Percentiles rank a stretch among this genome's conserved stretches.
Conservation (phyloP, 768 basidiomycete genomes). For the Daedalea quercina region DNA sequence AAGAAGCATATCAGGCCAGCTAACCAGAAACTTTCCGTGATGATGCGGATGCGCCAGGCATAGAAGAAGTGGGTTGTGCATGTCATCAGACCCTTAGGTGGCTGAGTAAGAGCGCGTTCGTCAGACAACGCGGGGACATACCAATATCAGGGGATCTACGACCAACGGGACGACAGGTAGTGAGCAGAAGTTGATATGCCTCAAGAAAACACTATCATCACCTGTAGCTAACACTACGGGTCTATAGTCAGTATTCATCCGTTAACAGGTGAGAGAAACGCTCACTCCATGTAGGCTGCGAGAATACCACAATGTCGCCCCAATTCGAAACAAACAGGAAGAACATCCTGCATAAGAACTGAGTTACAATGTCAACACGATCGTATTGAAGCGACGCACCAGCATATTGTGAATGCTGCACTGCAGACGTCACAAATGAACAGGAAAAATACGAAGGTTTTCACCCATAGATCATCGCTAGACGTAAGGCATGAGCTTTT, state of each 20-base stretch:
- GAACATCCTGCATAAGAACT: background rate
- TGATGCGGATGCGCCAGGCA: background rate
- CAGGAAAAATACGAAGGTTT: background rate
- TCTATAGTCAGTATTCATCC: background rate
- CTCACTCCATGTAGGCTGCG: background rate
- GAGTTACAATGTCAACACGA: background rate
- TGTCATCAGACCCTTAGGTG: background rate
- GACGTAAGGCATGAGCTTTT: background rate
- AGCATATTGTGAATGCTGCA: background rate
- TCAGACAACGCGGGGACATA: background rate
- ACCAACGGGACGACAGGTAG: too few species aligned
- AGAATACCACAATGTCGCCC: background rate
- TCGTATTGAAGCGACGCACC: background rate
- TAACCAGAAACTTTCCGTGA: background rate
- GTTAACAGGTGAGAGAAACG: too few species aligned
- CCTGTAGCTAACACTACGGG: constrained; percentile 1
- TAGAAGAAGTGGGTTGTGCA: constrained; percentile 2
- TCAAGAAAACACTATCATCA: background rate
- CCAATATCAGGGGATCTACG: background rate
- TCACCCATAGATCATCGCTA: background rate
- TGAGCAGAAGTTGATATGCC: too few species aligned
- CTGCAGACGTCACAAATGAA: background rate
- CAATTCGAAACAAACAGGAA: constrained; percentile 1
- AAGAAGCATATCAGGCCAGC: background rate
- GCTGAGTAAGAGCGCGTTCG: background rate